phyloP scores from a whole-genome alignment of 1,284 basidiomycete species.

The Agaricales sp. region DNA sequence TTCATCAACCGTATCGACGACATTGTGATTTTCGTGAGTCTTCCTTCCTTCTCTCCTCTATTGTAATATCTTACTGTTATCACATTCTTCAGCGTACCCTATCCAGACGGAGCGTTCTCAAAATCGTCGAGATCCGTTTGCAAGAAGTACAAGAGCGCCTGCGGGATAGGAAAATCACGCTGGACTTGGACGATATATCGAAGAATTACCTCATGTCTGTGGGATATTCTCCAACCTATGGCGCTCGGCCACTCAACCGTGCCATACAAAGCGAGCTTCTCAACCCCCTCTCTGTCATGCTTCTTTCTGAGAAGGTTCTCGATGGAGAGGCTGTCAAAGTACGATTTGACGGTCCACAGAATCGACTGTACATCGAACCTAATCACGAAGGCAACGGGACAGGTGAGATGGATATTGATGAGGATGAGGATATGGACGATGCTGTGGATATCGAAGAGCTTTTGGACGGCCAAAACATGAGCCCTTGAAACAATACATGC shows the following conservation, averaged over 20 bases:
- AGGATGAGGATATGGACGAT: constrained; percentile 33
- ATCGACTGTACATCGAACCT: constrained; percentile 72
- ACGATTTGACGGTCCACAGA: constrained; percentile 76
- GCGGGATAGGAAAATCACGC: constrained; percentile 65
- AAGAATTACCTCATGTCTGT: constrained; percentile 78
- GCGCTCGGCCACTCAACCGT: constrained; percentile 87
- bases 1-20: constrained; percentile 90
- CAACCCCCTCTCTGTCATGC: constrained; percentile 83
- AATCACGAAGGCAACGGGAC: constrained; percentile 66
- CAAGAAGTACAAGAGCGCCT: constrained; percentile 70
- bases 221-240: constrained; percentile 81
- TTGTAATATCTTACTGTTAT: constrained; percentile 15
- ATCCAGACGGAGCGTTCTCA: constrained; percentile 63
- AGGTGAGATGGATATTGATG: constrained; percentile 43
- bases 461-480: too few relatives aligned
- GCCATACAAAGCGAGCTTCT: constrained; percentile 90
- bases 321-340: constrained; percentile 77
- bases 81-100: constrained; percentile 52
- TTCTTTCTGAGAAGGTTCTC: constrained; percentile 76
- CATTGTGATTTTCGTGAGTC: constrained; percentile 78
- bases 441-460: constrained; percentile 61
- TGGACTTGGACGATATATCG: constrained; percentile 69
- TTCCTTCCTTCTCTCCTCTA: constrained; percentile 4
- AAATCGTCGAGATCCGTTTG: constrained; percentile 81
- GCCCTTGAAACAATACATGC: too few relatives aligned